Base-by-base conservation (phyloP, 2,329 filamentous ascomycete genomes). In the Colletotrichum gigasporum region DNA sequence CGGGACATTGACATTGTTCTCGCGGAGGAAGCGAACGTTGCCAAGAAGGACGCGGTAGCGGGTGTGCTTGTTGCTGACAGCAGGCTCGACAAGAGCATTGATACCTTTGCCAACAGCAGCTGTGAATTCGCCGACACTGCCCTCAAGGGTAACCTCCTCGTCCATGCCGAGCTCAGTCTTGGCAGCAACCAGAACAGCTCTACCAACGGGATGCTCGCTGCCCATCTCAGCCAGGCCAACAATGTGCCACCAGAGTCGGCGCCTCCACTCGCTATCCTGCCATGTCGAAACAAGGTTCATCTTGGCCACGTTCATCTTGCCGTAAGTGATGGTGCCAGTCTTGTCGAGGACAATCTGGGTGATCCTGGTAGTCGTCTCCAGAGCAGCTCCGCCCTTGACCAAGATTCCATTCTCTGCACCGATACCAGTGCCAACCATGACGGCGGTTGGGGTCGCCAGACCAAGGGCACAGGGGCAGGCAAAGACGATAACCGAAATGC, bases 391-490 rank as follows among this genome's bases (percentile, higher is more conserved):
- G 57, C 96, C 95, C 79, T 99, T 99, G 76, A 98, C 94, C n/a
- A 99, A 83, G 70, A 99, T 99, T 22, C 96, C 96, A 70, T 97
- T 91, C 77, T 97, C 92, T 2, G 96, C 96, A 52, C 96, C 96
- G 30, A 97, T 90, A 63, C 96, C 96, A n/a, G 96, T 98, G 42
- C 96, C 96, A 28, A 99, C 96, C 96, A 99, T 98, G 75, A 99
- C 94, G 2, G 96, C 96, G 0, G 96, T 99, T 2, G 96, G 96
- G 2, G 96, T 98, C 22, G 94, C 94, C 16, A 99, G 85, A 59
- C 96, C 96, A n/a, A 99, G 87, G 1, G 96, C 96, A 74, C 96
- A 99, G 16, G 96, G 96, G 74, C 96, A 99, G 4, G 96, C 96
- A 76, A 99, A 97, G 18, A 98, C 96, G 73, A 99, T 97, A 69